Conservation (phyloP, 768 basidiomycete genomes). For the Clavaria fumosa region DNA sequence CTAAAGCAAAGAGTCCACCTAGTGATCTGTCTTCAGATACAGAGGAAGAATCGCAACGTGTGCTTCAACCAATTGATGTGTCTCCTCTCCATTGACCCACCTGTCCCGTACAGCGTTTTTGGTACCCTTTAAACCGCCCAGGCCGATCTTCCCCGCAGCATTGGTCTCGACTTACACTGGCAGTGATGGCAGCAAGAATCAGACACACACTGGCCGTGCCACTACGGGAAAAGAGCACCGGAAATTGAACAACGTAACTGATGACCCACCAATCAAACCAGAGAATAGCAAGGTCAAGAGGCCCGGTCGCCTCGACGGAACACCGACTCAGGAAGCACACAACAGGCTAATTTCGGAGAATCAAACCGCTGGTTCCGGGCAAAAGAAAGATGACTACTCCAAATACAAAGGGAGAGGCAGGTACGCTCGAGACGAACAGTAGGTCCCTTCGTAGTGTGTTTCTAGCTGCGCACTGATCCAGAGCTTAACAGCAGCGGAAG, state of each 20-base stretch:
- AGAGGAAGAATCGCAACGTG: constrained; percentile 12
- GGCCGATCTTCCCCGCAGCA: neutral
- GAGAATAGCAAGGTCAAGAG: too few species aligned
- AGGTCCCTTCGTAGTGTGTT: too few species aligned
- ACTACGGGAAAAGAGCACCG: too few species aligned
- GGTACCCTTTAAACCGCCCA: neutral
- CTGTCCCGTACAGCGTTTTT: neutral
- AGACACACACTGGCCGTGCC: too few species aligned
- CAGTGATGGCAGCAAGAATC: neutral
- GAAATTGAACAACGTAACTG: too few species aligned
- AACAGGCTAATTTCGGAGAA: constrained; percentile 12
- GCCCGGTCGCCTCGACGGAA: neutral
- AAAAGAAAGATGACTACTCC: constrained; percentile 23
- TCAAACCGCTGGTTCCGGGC: constrained; percentile 12
- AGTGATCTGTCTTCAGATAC: constrained; percentile 16
- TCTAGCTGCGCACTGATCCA: neutral
- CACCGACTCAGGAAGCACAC: constrained; percentile 10
- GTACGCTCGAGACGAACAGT: constrained; percentile 29
- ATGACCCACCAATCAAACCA: too few species aligned
- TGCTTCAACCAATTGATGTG: neutral
- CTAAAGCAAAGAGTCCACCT: too few species aligned
- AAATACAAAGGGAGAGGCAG: constrained; percentile 44
- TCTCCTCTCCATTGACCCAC: neutral
- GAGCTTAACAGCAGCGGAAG: constrained; percentile 14
- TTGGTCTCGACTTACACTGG: neutral